These are phyloP conservation scores for Rhizopogon vinicolor DNA, from an alignment of 768 basidiomycete genomes.

Conservation along the genomic window DNA sequence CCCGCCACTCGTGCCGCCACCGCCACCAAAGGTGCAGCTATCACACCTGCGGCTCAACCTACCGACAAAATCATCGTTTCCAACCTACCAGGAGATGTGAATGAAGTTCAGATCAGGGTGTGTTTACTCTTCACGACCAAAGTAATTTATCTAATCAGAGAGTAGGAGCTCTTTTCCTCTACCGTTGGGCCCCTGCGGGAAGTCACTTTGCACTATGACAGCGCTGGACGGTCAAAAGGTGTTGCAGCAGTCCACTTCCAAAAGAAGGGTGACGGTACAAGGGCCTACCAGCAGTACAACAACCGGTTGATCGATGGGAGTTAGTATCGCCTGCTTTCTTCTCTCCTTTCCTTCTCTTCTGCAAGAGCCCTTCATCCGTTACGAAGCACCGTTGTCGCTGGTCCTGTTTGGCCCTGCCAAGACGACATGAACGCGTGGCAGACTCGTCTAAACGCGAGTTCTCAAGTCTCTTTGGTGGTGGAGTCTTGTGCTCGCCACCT, in stretches of 20 bases:
- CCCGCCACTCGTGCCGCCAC: slow-evolving; percentile 48
- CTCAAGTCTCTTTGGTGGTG: slow-evolving; percentile 22
- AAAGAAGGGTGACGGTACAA: slow-evolving; percentile 83
- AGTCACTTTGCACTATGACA: slow-evolving; percentile 83
- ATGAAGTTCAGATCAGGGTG: slow-evolving; percentile 91
- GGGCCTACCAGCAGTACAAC: slow-evolving; percentile 93
- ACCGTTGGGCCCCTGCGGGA: slow-evolving; percentile 87
- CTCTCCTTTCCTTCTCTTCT: slow-evolving; percentile 26
- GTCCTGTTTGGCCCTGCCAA: slow-evolving; percentile 15
- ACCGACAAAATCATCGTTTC: slow-evolving; percentile 95
- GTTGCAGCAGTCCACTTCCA: slow-evolving; percentile 83
- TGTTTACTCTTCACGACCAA: background rate
- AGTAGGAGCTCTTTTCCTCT: slow-evolving; percentile 85
- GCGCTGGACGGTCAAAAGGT: slow-evolving; percentile 85
- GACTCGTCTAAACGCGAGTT: slow-evolving; percentile 23
- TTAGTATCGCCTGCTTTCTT: slow-evolving; percentile 73
- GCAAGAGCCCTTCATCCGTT: slow-evolving; percentile 13
- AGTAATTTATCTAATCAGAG: slow-evolving; percentile 3
- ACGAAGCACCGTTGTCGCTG: slow-evolving; percentile 16
- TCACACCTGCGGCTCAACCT: slow-evolving; percentile 31
- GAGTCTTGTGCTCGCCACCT: slow-evolving; percentile 25
- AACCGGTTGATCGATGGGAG: slow-evolving; percentile 99
- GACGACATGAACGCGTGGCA: background rate
- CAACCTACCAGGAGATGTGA: slow-evolving; percentile 90
- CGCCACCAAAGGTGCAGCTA: slow-evolving; percentile 35